These are phyloP conservation scores for Epichloe elymi DNA, from an alignment of 2,329 filamentous ascomycete species.

Conservation along the genomic window DNA sequence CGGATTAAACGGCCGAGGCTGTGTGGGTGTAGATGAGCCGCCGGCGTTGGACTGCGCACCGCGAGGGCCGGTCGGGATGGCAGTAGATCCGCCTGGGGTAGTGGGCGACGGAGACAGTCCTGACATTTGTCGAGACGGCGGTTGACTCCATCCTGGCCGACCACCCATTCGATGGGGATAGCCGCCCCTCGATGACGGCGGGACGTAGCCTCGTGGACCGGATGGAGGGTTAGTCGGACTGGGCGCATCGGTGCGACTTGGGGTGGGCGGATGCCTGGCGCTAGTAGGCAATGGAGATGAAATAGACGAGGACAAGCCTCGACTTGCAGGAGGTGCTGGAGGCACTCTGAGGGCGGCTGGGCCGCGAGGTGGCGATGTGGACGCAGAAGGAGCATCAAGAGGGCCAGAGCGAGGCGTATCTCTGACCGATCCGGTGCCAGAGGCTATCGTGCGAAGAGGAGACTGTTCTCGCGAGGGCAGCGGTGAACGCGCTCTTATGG, in stretches of 20 bases:
- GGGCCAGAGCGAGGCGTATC: slow-evolving; percentile 16
- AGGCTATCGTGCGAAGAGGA: slow-evolving; percentile 15
- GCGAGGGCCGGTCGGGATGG: slow-evolving; percentile 37
- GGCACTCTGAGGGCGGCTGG: slow-evolving; percentile 39
- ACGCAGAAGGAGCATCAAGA: slow-evolving; percentile 16
- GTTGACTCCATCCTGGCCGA: slow-evolving; percentile 31
- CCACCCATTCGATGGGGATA: slow-evolving; percentile 32
- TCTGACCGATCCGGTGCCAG: slow-evolving; percentile 13
- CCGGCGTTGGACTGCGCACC: slow-evolving; percentile 18
- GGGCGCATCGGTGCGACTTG: slow-evolving; percentile 25
- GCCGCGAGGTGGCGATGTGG: slow-evolving; percentile 39
- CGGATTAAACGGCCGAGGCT: slow-evolving; percentile 40
- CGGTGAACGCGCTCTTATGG: slow-evolving; percentile 33
- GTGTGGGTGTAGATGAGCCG: slow-evolving; percentile 26
- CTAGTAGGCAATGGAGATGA: slow-evolving; percentile 22
- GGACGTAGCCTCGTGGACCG: slow-evolving; percentile 41
- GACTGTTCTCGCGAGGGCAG: slow-evolving; percentile 30
- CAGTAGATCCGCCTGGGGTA: slow-evolving; percentile 24
- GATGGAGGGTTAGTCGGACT: slow-evolving; percentile 38
- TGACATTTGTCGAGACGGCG: slow-evolving; percentile 19
- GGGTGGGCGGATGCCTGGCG: slow-evolving; percentile 21
- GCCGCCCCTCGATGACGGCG: slow-evolving; percentile 27
- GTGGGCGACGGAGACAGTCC: slow-evolving; percentile 26
- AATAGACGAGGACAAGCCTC: slow-evolving; percentile 26
- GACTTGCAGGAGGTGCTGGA: slow-evolving; percentile 29